Base-by-base conservation (phyloP, 495 filamentous ascomycete species). In the Astrothelium subdiscretum region DNA sequence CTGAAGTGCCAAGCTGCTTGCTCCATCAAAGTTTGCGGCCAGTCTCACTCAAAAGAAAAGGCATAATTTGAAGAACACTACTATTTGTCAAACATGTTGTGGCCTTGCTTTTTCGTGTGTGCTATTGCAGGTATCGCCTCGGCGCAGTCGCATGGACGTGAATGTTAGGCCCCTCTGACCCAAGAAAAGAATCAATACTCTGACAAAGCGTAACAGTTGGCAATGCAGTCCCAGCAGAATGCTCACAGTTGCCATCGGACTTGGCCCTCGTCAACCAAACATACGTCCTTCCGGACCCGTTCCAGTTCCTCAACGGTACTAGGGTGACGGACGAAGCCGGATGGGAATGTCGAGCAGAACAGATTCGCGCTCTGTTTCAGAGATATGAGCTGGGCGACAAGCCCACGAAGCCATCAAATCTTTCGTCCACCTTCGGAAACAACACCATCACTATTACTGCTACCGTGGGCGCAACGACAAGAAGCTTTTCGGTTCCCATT, bases 371-470 rank as follows among this genome's bases (percentile, higher is more conserved):
- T 13, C 58, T 71, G 12, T 62, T 69, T 35, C 62, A 67, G 57
- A 54, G 42, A 15, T 69, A 67, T 35, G 58, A 64, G 18, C 59
- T 65, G 12, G 69, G 69, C 15, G 63, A 61, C 31, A 61, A 67
- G 31, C 69, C 69, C 31, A 58, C 67, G 10, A 61, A 65, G 44
- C 67, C 69, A 1, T 61, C 65, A 2, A 40, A 32, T 24, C 58
- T 69, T 61, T 70, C 48, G 61, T 68, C 64, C 58, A 75, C 76
- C 0, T 76, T 72, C 31, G 66, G 57, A 64, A 71, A 64, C 4
- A 72, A 74, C 31, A 58, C 63, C 2, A 59, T 75, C 20, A 73
- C 64, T 12, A 77, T 80, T 65, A 77, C 69, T 42, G 73, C 76
- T 11, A 68, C 70, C 18, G 72, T 78, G 4, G 59, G 60, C 1